These are phyloP conservation scores for Pseudogymnoascus sp. DNA, from an alignment of 2,329 filamentous ascomycete species.

Conservation along the genomic window DNA sequence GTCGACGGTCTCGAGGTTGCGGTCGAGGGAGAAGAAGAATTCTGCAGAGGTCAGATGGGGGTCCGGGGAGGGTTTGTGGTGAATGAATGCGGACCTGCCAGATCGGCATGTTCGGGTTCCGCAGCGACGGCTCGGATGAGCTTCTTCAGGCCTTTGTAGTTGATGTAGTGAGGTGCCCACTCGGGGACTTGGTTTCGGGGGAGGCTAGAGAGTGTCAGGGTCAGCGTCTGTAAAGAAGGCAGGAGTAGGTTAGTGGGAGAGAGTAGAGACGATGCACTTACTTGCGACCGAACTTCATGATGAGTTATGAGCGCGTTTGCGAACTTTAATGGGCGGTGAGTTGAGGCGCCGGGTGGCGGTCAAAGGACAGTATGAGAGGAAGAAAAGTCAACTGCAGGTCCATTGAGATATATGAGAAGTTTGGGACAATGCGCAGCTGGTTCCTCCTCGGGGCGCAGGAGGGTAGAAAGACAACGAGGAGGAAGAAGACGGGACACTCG, in stretches of 20 bases:
- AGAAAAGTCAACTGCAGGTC: neutral
- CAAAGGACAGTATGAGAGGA: neutral
- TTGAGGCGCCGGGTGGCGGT: conserved; percentile 2
- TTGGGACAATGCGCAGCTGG: neutral
- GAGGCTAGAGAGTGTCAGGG: conserved; percentile 40
- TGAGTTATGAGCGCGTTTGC: conserved; percentile 15
- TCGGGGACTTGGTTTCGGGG: conserved; percentile 79
- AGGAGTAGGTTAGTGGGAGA: conserved; percentile 2
- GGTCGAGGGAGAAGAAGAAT: conserved; percentile 94
- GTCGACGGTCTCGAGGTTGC: conserved; percentile 95
- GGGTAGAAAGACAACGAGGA: neutral
- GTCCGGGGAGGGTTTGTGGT: conserved; percentile 15
- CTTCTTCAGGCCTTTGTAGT: conserved; percentile 91
- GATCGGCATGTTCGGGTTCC: conserved; percentile 60
- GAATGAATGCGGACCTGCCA: conserved; percentile 65
- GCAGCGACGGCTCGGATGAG: conserved; percentile 74
- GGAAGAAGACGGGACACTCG: neutral
- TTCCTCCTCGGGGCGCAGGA: too few relatives aligned
- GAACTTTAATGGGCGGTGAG: neutral
- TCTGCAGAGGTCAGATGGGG: conserved; percentile 49
- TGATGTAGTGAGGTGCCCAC: conserved; percentile 77
- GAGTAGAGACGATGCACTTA: conserved; percentile 30
- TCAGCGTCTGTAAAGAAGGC: neutral
- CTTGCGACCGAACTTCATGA: conserved; percentile 58
- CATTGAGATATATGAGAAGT: conserved; percentile 5